Conservation (phyloP, 1,284 basidiomycete species). For the Boletus albobrunnescens region DNA sequence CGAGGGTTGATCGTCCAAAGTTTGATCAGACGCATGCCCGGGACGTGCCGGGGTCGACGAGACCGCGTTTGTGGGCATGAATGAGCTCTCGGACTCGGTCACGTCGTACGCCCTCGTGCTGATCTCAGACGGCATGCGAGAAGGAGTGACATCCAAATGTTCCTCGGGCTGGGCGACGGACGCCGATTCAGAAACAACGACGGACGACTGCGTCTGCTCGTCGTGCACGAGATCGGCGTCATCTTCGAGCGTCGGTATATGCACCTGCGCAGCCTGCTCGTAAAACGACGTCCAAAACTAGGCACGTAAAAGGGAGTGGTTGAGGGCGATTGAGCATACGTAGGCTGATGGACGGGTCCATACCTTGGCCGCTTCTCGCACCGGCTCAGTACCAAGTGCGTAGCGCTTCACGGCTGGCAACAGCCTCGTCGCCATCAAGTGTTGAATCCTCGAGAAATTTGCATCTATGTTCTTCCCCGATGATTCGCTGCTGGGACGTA, state of each 20-base stretch:
- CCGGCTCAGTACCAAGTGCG: conserved; percentile 81
- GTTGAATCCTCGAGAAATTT: conserved; percentile 87
- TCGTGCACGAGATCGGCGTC: conserved; percentile 50
- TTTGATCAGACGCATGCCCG: conserved; percentile 36
- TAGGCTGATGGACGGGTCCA: no score
- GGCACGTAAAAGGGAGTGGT: neutral
- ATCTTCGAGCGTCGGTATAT: conserved; percentile 69
- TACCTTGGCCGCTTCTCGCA: conserved; percentile 84
- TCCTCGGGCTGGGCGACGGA: conserved; percentile 10
- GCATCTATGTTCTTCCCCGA: conserved; percentile 80
- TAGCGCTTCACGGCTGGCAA: conserved; percentile 88
- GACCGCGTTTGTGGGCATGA: conserved; percentile 64
- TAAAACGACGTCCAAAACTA: conserved; percentile 97
- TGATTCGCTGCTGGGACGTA: conserved; percentile 11
- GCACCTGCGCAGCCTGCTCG: conserved; percentile 84
- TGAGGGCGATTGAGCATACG: no score
- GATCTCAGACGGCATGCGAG: conserved; percentile 14
- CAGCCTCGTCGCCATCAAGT: conserved; percentile 77
- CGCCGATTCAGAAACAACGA: conserved; percentile 13
- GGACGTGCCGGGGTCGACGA: conserved; percentile 71
- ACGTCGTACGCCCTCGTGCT: conserved; percentile 34
- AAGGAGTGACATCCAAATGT: conserved; percentile 19
- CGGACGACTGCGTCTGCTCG: conserved; percentile 38
- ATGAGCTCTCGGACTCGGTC: conserved; percentile 61
- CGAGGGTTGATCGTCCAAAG: conserved; percentile 47